Evolutionary conservation across 257 asterid genomes (phyloP).

Genomic region (Osmanthus fragrans): DNA sequence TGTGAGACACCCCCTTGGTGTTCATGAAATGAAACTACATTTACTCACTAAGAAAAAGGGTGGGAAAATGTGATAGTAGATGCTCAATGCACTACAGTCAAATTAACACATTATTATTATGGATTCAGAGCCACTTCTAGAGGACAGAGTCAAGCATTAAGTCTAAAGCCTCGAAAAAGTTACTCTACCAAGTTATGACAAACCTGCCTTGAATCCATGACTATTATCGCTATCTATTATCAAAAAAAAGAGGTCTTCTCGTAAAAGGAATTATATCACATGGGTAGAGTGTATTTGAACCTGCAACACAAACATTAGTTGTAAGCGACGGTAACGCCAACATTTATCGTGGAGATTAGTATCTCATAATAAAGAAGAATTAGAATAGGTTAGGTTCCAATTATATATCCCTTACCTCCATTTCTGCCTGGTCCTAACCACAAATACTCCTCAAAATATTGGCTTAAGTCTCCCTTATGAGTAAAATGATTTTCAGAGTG

Average conservation of each 20-base stretch:
- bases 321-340: conserved; percentile 23
- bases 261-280: conserved; percentile 95
- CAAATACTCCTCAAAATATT: conserved; percentile 61
- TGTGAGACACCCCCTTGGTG: not conserved
- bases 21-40: conserved; percentile 1
- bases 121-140: conserved; percentile 21
- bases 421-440: conserved; percentile 74
- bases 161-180: conserved; percentile 24
- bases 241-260: conserved; percentile 84
- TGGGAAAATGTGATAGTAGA: not conserved
- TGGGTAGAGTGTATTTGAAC: conserved; percentile 78
- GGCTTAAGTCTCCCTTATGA: conserved; percentile 44
- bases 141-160: conserved; percentile 14
- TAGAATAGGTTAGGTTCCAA: conserved; percentile 29
- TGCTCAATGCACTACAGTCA: not conserved
- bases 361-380: not conserved
- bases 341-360: conserved; percentile 23
- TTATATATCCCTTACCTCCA: conserved; percentile 55
- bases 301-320: conserved; percentile 45
- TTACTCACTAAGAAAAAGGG: not conserved
- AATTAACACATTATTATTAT: conserved; percentile 18
- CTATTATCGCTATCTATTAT: conserved; percentile 91
- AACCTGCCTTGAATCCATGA: conserved; percentile 99
- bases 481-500: conserved; percentile 48
- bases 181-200: conserved; percentile 66